Percentiles rank a stretch among this genome's conserved stretches.
Conservation (phyloP, 2,329 filamentous ascomycete species). For the Tolypocladium album region DNA sequence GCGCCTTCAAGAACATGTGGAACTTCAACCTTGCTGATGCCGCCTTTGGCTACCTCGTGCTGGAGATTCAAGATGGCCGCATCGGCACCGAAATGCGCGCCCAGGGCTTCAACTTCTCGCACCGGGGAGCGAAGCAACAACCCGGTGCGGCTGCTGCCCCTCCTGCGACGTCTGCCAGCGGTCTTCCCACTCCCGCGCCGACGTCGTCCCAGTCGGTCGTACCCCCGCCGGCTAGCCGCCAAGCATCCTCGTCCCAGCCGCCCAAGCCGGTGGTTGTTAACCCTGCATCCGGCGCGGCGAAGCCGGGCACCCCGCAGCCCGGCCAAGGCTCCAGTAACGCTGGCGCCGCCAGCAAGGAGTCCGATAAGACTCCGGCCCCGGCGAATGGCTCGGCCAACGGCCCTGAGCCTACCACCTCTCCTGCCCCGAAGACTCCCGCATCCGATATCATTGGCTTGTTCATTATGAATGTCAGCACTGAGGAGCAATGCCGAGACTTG, state of each 20-base stretch:
- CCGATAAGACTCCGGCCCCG: conserved; percentile 40
- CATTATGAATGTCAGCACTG: conserved; percentile 73
- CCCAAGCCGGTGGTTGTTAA: conserved; percentile 30
- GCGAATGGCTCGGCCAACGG: conserved; percentile 44
- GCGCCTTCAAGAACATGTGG: conserved; percentile 99
- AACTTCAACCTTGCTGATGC: conserved; percentile 98
- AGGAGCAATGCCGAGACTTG: conserved; percentile 72
- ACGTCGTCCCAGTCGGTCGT: conserved; percentile 23
- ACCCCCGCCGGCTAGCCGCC: conserved; percentile 21
- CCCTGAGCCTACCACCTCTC: conserved; percentile 43
- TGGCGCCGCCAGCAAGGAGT: conserved; percentile 36
- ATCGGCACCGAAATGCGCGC: conserved; percentile 98
- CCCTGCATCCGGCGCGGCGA: conserved; percentile 21
- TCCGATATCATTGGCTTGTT: conserved; percentile 77
- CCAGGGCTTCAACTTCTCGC: conserved; percentile 98
- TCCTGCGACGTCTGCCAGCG: conserved; percentile 15
- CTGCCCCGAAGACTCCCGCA: conserved; percentile 46
- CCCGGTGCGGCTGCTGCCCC: conserved; percentile 26
- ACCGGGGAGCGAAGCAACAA: conserved; percentile 76
- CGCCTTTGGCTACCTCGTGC: conserved; percentile 88
- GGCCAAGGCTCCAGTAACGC: conserved; percentile 28
- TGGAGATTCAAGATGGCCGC: conserved; percentile 89
- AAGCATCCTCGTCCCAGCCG: conserved; percentile 25
- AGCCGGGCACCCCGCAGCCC: conserved; percentile 38
- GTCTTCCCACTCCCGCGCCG: conserved; percentile 23